phyloP scores from a whole-genome alignment of 768 basidiomycete genomes.

The Asterophora lycoperdoides region DNA sequence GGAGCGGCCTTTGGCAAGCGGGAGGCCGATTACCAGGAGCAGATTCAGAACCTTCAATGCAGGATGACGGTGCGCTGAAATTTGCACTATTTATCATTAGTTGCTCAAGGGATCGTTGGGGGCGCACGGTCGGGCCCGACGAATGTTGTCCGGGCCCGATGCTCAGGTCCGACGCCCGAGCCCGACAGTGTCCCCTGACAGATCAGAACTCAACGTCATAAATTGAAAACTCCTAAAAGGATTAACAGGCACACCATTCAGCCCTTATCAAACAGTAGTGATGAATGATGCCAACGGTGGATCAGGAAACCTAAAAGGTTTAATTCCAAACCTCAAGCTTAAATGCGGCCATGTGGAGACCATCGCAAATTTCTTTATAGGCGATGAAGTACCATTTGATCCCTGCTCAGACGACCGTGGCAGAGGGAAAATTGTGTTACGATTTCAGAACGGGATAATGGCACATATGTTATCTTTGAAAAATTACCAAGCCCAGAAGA shows the following conservation, averaged over 20 bases:
- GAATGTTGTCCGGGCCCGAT: too few species aligned
- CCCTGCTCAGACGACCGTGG: background rate
- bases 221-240: background rate
- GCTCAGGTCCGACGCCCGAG: too few species aligned
- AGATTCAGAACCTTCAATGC: too few species aligned
- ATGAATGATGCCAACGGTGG: slow-evolving; percentile 5
- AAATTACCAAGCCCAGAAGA: too few species aligned
- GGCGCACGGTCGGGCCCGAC: too few species aligned
- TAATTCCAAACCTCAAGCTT: background rate
- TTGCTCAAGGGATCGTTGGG: too few species aligned
- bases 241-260: background rate
- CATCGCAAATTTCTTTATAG: background rate
- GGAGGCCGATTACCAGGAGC: too few species aligned
- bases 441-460: background rate
- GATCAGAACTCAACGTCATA: slow-evolving; percentile 1
- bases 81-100: too few species aligned
- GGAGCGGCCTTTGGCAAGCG: too few species aligned
- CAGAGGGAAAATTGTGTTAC: background rate
- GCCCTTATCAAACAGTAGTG: background rate
- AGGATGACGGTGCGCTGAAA: too few species aligned
- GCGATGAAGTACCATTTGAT: background rate
- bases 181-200: too few species aligned
- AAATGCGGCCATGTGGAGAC: background rate
- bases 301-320: background rate
- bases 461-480: too few species aligned